Conservation (phyloP, 306 rosid genomes). For the Inga leiocalycina region DNA sequence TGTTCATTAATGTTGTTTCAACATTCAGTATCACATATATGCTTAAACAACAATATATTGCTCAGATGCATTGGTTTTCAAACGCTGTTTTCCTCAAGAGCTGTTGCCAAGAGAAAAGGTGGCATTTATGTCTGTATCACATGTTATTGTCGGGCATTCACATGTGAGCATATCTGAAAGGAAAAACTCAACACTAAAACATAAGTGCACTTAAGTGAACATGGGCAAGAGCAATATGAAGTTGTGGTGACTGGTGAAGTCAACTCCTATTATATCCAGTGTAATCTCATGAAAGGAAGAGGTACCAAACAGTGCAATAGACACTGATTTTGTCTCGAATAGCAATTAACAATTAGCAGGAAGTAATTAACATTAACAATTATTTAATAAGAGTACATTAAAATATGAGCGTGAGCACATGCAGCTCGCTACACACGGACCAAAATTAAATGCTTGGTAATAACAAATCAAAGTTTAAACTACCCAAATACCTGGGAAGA, state of each 20-base stretch:
- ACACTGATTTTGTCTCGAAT: neutral
- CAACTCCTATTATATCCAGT: neutral
- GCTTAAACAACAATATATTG: neutral
- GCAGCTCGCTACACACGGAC: neutral
- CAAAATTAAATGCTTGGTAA: neutral
- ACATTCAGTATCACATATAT: neutral
- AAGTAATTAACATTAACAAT: neutral
- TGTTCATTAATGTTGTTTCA: neutral
- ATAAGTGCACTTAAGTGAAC: neutral
- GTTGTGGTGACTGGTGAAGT: neutral
- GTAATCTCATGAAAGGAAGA: neutral
- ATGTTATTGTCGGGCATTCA: neutral
- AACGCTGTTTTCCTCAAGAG: neutral
- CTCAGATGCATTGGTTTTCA: constrained; percentile 3
- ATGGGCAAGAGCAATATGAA: neutral
- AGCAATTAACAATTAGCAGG: neutral
- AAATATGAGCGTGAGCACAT: neutral
- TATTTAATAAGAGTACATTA: neutral
- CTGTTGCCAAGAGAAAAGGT: neutral
- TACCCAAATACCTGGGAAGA: constrained; percentile 66
- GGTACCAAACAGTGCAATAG: neutral
- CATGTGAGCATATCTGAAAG: neutral
- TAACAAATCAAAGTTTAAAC: constrained; percentile 24
- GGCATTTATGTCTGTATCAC: neutral
- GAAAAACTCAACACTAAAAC: neutral